Conservation (phyloP, 441 rosid genomes). For the Metrosideros polymorpha region DNA sequence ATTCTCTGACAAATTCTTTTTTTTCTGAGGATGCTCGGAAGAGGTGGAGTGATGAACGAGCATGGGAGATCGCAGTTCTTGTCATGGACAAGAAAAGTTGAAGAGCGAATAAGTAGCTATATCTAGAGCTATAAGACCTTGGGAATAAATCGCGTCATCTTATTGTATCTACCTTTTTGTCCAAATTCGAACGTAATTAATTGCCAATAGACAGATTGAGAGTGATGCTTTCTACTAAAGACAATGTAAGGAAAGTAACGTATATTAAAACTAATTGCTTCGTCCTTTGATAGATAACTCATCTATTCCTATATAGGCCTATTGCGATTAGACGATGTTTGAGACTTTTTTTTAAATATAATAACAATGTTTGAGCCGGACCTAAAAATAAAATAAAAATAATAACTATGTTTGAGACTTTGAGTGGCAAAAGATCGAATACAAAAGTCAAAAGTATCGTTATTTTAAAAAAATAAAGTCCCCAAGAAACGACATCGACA, state of each 20-base stretch:
- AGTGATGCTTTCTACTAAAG: not conserved
- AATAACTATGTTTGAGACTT: not conserved
- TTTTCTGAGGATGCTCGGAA: not conserved
- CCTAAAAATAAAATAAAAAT: too few relatives aligned
- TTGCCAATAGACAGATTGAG: not conserved
- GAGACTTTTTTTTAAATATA: too few relatives aligned
- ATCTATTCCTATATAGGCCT: not conserved
- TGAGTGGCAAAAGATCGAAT: not conserved
- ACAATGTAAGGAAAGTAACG: not conserved
- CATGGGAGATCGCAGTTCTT: not conserved
- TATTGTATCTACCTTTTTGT: not conserved
- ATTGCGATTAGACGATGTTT: not conserved
- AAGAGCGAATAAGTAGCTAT: not conserved
- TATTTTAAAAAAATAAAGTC: too few relatives aligned
- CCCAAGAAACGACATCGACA: not conserved
- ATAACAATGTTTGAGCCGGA: too few relatives aligned
- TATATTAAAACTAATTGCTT: not conserved
- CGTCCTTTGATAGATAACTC: not conserved
- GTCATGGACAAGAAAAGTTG: not conserved
- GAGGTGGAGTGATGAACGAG: not conserved
- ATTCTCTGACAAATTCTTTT: not conserved
- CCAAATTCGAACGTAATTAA: not conserved
- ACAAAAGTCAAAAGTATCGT: not conserved
- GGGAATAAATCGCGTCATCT: not conserved
- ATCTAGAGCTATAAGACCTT: not conserved